Conservation (phyloP, 495 filamentous ascomycete species). For the Pseudevernia furfuracea region DNA sequence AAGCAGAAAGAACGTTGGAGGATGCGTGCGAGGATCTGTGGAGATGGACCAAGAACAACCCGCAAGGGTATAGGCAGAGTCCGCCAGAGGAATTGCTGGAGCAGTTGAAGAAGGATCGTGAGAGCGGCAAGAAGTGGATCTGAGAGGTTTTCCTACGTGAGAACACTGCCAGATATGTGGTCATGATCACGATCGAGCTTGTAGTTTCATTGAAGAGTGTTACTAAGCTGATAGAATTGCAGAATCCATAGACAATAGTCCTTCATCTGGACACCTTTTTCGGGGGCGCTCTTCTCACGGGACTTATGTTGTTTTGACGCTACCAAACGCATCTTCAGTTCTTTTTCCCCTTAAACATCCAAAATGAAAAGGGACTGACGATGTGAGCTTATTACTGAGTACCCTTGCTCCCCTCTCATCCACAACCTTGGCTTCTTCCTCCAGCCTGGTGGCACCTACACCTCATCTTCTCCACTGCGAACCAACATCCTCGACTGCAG, state of each 20-base stretch:
- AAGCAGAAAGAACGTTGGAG: conserved; percentile 82
- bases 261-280: neutral
- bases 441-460: neutral
- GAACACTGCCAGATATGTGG: neutral
- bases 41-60: conserved; percentile 94
- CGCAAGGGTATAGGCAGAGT: conserved; percentile 83
- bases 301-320: neutral
- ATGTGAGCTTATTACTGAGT: neutral
- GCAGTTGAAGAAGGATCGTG: conserved; percentile 51
- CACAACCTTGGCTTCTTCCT: neutral
- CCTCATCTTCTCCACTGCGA: neutral
- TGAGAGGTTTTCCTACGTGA: neutral
- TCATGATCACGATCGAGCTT: neutral
- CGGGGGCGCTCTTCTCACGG: neutral
- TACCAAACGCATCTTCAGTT: neutral
- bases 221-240: neutral
- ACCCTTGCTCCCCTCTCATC: neutral
- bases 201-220: neutral
- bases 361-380: neutral
- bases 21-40: conserved; percentile 90
- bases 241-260: neutral
- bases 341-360: neutral
- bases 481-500: neutral
- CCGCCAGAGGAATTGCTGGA: conserved; percentile 79
- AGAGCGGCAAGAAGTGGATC: conserved; percentile 14